Evolutionary conservation across 179 eudicot genomes (phyloP), one percentile per base, ranked within the genome.

Genomic region (Carnegiea gigantea): DNA sequence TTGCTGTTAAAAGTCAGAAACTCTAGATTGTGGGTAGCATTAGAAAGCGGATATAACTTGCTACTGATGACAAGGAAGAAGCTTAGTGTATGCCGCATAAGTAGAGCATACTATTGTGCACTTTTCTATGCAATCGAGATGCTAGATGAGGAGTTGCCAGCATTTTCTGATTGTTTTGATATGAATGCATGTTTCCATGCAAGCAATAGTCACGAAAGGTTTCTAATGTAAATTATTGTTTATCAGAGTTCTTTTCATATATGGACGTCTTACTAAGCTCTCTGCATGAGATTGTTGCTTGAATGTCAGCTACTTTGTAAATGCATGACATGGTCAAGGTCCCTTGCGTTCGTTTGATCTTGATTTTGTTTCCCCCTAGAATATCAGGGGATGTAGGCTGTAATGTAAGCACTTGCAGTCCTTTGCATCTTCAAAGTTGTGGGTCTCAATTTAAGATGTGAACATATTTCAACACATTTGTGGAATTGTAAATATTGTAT

Each of bases 401-500:
- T 15, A 53, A 57, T 20, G 7, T 57, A 57, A 15, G 20, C 62
- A 18, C n/a, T 14, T 15, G 62, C 62, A 57, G 17, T 20, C 21
- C 7, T 5, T 57, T 57, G 21, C 62, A 57, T 57, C 20, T 57
- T 57, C n/a, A 6, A 57, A 18, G 15, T 3, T 57, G n/a, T 57
- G 62, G 53, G 2, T 20, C n/a, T 57, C 62, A 62, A 62, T 79
- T 15, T 40, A 11, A 3, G 48, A 8, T 51, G 26, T 43, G 54
- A 78, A 20, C 28, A 51, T 59, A 20, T 78, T 77, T 81, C 57
- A 43, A 43, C 30, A 75, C 21, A 28, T 70, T 46, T 76, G n/a
- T 9, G 67, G 70, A 77, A 57, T 80, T 54, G 20, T 78, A 28
- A 57, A 30, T 46, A 64, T 21, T 33, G 43, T 17, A 60, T 24